These are phyloP conservation scores for Termitomyces heimii DNA, from an alignment of 768 basidiomycete species.

Conservation along the genomic window DNA sequence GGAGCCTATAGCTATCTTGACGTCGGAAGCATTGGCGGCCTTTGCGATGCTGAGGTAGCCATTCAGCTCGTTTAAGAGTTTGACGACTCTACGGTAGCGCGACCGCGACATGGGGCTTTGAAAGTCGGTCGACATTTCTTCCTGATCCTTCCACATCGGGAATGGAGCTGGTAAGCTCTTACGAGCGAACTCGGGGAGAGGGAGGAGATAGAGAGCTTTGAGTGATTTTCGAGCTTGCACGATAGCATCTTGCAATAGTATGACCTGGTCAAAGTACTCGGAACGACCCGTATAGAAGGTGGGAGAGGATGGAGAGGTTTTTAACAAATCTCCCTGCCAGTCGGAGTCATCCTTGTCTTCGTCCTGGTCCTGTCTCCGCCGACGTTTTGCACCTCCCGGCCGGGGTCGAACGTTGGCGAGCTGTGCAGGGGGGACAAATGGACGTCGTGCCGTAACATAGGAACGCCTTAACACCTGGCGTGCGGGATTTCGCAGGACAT, in stretches of 20 bases:
- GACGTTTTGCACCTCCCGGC: conserved; percentile 9
- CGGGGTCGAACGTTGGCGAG: conserved; percentile 11
- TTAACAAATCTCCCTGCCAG: conserved; percentile 12
- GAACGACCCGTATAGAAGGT: conserved; percentile 83
- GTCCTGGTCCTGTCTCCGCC: conserved; percentile 12
- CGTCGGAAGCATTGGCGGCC: conserved; percentile 50
- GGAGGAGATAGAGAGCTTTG: conserved; percentile 61
- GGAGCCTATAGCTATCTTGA: conserved; percentile 42
- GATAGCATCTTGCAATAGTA: conserved; percentile 60
- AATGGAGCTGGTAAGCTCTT: conserved; percentile 50
- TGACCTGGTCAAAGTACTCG: conserved; percentile 67
- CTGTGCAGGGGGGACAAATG: conserved; percentile 31
- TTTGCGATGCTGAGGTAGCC: conserved; percentile 54
- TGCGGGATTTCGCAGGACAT: conserved; percentile 20
- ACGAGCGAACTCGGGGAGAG: conserved; percentile 69
- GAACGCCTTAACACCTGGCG: conserved; percentile 16
- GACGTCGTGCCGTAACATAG: conserved; percentile 16
- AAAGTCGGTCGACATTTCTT: conserved; percentile 53
- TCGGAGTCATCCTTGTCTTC: conserved; percentile 6
- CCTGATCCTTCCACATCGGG: conserved; percentile 64
- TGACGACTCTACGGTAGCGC: conserved; percentile 61
- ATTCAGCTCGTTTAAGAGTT: conserved; percentile 61
- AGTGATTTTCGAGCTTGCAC: conserved; percentile 52
- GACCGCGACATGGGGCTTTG: conserved; percentile 56
- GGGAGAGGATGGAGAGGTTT: conserved; percentile 53